Conservation (phyloP, 345 rosid species). For the Linum tenue region DNA sequence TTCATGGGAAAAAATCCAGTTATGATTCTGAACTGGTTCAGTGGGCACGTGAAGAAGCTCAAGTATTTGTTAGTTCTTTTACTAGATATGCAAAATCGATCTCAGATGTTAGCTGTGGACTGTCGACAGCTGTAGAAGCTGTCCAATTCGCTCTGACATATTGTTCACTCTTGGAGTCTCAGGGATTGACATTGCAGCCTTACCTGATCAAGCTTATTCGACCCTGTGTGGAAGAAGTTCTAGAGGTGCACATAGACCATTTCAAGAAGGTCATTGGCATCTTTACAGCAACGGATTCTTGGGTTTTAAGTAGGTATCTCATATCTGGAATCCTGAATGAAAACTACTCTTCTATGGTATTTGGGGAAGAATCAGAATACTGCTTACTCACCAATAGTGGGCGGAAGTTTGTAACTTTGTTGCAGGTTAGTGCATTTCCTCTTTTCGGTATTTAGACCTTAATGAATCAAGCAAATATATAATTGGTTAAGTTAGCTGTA, state of each 20-base stretch:
- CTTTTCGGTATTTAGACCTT: background rate
- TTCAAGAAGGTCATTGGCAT: constrained; percentile 44
- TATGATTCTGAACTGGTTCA: constrained; percentile 33
- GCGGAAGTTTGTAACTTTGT: constrained; percentile 40
- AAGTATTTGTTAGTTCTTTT: constrained; percentile 30
- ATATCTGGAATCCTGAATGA: constrained; percentile 34
- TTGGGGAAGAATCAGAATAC: constrained; percentile 36
- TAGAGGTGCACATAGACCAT: constrained; percentile 36
- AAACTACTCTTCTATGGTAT: constrained; percentile 19
- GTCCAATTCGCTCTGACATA: constrained; percentile 38
- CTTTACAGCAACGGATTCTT: constrained; percentile 40
- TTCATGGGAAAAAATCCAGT: constrained; percentile 37
- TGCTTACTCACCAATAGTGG: constrained; percentile 56
- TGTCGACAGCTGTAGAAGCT: constrained; percentile 38
- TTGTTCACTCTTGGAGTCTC: constrained; percentile 42
- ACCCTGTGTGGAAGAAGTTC: constrained; percentile 40
- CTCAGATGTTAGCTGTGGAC: constrained; percentile 34
- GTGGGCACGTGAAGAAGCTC: constrained; percentile 44
- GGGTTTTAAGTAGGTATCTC: constrained; percentile 51
- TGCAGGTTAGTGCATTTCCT: constrained; percentile 38
- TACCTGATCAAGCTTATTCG: constrained; percentile 34
- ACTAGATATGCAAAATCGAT: constrained; percentile 28
- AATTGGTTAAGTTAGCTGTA: background rate
- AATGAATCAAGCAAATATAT: too few relatives aligned
- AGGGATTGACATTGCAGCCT: constrained; percentile 28